Conservation (phyloP, 2,329 filamentous ascomycete genomes). For the Apiospora hydei region DNA sequence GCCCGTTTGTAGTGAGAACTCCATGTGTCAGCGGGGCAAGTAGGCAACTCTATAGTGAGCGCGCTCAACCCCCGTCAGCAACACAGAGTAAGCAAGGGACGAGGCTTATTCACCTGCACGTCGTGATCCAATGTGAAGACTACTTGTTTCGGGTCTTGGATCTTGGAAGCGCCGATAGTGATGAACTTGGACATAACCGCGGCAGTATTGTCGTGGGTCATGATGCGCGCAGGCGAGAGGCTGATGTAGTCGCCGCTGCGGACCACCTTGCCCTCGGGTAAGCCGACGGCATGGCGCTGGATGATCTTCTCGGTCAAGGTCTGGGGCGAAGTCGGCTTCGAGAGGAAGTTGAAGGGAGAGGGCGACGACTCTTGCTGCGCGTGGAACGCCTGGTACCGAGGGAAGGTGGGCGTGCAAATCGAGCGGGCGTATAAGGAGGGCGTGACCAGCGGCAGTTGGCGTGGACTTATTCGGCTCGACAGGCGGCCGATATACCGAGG, state of each 20-base stretch:
- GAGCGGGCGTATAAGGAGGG: neutral
- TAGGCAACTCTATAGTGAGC: too few relatives aligned
- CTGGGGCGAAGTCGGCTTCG: conserved; percentile 20
- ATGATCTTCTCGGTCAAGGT: conserved; percentile 27
- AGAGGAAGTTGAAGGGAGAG: conserved; percentile 1
- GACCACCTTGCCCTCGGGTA: conserved; percentile 22
- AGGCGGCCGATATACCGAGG: conserved; percentile 20
- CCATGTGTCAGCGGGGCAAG: neutral
- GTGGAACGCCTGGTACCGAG: conserved; percentile 22
- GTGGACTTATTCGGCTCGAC: conserved; percentile 10
- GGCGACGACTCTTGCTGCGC: conserved; percentile 1
- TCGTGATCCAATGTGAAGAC: conserved; percentile 90
- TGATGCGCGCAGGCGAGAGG: conserved; percentile 73
- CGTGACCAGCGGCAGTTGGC: neutral
- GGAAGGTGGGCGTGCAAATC: conserved; percentile 16
- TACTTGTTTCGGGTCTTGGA: conserved; percentile 75
- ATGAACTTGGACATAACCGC: conserved; percentile 80
- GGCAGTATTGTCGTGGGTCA: conserved; percentile 89
- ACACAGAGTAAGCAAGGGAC: neutral
- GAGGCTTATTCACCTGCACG: conserved; percentile 49
- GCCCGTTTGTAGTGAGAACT: neutral
- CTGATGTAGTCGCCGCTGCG: conserved; percentile 63
- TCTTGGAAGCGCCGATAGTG: conserved; percentile 78
- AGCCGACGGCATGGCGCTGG: conserved; percentile 25
- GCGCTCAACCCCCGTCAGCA: too few relatives aligned